A percentile compares a stretch with the other conserved stretches of the same genome.
These are phyloP conservation scores for Neostapfia colusana DNA, from an alignment of 176 grass and related monocot genomes.

Conservation along the genomic window DNA sequence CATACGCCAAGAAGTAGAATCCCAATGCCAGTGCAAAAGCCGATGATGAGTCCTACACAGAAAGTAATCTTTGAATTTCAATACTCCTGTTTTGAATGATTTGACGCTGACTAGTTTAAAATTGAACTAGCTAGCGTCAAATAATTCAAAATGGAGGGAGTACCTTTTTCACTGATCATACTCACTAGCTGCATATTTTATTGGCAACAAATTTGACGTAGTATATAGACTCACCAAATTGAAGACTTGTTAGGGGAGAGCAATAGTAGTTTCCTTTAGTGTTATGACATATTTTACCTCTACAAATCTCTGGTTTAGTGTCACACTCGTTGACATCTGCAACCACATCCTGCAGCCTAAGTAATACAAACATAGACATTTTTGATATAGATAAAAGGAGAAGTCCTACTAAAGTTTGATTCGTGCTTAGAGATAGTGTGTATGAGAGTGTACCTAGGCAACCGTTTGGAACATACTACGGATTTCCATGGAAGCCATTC, in stretches of 20 bases:
- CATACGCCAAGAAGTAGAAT: background rate
- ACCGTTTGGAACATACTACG: background rate
- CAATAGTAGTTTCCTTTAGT: background rate
- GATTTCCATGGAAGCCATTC: background rate
- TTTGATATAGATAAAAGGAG: background rate
- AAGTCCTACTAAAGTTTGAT: background rate
- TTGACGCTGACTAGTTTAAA: too few relatives aligned
- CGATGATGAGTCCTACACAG: too few relatives aligned
- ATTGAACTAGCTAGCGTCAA: too few relatives aligned
- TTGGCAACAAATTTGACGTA: too few relatives aligned
- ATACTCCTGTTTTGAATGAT: too few relatives aligned
- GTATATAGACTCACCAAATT: too few relatives aligned
- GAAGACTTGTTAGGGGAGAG: too few relatives aligned
- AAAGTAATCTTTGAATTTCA: too few relatives aligned
- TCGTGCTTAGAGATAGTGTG: too few relatives aligned
- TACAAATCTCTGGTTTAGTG: background rate
- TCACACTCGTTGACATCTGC: conserved; percentile 38
- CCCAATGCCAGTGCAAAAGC: background rate
- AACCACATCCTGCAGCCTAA: background rate
- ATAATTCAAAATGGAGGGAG: too few relatives aligned
- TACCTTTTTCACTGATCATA: too few relatives aligned
- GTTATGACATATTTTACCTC: conserved; percentile 15
- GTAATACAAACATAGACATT: background rate
- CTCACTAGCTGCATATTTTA: conserved; percentile 4
- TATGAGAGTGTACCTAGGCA: background rate